These are phyloP conservation scores for Neoarthrinium moseri DNA, from an alignment of 2,329 filamentous ascomycete genomes.

Conservation along the genomic window DNA sequence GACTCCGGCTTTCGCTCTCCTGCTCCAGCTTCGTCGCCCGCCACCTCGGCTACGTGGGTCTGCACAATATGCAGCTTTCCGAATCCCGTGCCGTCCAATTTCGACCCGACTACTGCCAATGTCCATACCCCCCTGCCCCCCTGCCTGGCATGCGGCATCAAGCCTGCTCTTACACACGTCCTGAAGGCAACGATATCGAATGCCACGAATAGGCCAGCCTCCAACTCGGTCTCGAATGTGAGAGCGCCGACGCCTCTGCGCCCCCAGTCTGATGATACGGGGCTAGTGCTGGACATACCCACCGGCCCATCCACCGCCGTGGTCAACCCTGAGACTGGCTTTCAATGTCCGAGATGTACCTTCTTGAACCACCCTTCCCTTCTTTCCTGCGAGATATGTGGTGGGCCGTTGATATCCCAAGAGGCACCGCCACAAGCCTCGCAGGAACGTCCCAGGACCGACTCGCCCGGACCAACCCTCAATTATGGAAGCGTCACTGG, in stretches of 20 bases:
- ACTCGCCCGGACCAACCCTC: constrained; percentile 77
- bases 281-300: not conserved
- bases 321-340: constrained; percentile 28
- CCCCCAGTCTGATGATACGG: constrained; percentile 5
- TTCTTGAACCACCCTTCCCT: constrained; percentile 92
- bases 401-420: constrained; percentile 66
- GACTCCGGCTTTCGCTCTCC: constrained; percentile 37
- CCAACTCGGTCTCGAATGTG: constrained; percentile 10
- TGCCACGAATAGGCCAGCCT: constrained; percentile 50
- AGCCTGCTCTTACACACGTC: constrained; percentile 77
- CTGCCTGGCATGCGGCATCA: constrained; percentile 91
- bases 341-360: constrained; percentile 83
- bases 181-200: constrained; percentile 84
- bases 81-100: constrained; percentile 89
- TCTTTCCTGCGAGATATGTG: constrained; percentile 85
- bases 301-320: too few relatives aligned
- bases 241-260: constrained; percentile 10
- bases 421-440: constrained; percentile 38
- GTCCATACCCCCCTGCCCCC: constrained; percentile 78
- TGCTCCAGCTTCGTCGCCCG: constrained; percentile 43
- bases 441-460: constrained; percentile 51
- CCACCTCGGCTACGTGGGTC: constrained; percentile 79
- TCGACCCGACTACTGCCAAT: constrained; percentile 80
- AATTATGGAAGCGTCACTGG: constrained; percentile 34
- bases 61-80: constrained; percentile 96